A percentile compares a stretch with the other conserved stretches of the same genome.
Evolutionary conservation across 2,329 filamentous ascomycete genomes (phyloP).

Genomic region (Huntiella omanensis): DNA sequence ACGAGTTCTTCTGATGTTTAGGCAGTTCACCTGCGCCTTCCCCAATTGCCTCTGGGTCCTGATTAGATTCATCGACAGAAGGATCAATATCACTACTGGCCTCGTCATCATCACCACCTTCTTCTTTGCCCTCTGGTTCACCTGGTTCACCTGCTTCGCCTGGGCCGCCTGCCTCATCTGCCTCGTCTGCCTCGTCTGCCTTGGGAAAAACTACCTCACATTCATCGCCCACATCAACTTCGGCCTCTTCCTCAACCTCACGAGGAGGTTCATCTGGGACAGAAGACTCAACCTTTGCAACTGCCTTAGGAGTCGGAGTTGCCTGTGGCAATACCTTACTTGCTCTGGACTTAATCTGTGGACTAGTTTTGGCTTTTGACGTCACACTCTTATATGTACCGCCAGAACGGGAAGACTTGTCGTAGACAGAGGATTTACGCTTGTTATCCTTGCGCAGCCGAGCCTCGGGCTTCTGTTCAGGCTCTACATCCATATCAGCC

Average conservation of each 20-base stretch:
- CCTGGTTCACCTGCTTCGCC: slow-evolving; percentile 16
- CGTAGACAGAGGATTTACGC: slow-evolving; percentile 9
- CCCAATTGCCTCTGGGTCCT: background rate
- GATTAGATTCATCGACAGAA: slow-evolving; percentile 23
- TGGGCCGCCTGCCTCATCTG: background rate
- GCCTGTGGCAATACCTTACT: background rate
- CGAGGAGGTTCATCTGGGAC: background rate
- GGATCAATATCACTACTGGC: slow-evolving; percentile 56
- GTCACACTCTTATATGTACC: background rate
- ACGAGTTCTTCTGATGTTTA: slow-evolving; percentile 78
- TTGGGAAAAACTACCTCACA: slow-evolving; percentile 15
- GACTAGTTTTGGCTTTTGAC: too few relatives aligned
- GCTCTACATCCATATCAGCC: slow-evolving; percentile 28
- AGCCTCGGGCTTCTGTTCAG: background rate
- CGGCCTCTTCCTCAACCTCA: slow-evolving; percentile 15
- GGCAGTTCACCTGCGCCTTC: slow-evolving; percentile 49
- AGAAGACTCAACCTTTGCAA: background rate
- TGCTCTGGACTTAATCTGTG: background rate
- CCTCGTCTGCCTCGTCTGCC: slow-evolving; percentile 11
- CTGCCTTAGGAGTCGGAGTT: background rate
- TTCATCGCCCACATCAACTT: background rate
- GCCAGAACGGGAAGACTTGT: background rate
- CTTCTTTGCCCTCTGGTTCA: slow-evolving; percentile 21
- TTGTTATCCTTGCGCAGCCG: slow-evolving; percentile 6
- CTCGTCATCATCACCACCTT: slow-evolving; percentile 36